Conservation (phyloP, 805 yeast species). For the Candida patagonica region DNA sequence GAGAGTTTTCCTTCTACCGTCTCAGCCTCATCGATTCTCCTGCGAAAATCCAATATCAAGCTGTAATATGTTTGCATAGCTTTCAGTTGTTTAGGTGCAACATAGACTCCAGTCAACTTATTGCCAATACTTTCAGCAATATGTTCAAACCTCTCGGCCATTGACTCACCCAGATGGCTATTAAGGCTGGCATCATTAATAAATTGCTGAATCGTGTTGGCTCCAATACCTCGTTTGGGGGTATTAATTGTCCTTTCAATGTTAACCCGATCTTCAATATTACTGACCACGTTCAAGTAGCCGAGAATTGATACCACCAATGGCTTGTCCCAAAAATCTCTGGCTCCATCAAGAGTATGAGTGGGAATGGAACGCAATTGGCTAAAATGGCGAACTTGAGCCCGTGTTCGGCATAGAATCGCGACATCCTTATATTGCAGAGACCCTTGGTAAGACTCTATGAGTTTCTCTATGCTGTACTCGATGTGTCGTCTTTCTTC, state of each 20-base stretch:
- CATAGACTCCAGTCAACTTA: slow-evolving; percentile 1
- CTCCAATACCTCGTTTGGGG: slow-evolving; percentile 66
- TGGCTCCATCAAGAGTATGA: slow-evolving; percentile 54
- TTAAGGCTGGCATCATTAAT: slow-evolving; percentile 2
- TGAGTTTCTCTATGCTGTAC: slow-evolving; percentile 34
- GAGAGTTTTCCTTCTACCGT: background rate
- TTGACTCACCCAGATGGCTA: background rate
- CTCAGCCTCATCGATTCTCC: background rate
- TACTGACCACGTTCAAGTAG: slow-evolving; percentile 52
- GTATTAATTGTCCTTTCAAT: slow-evolving; percentile 45
- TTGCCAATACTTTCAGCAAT: background rate
- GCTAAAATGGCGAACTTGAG: slow-evolving; percentile 37
- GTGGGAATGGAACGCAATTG: slow-evolving; percentile 56
- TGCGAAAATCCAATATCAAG: slow-evolving; percentile 2
- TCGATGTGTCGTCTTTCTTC: background rate
- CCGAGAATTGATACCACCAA: slow-evolving; percentile 59
- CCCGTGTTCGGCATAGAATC: slow-evolving; percentile 57
- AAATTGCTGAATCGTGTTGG: slow-evolving; percentile 35
- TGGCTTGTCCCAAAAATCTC: slow-evolving; percentile 68
- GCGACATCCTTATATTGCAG: slow-evolving; percentile 56
- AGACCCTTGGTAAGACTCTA: slow-evolving; percentile 35
- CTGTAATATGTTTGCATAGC: slow-evolving; percentile 1
- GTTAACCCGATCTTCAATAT: slow-evolving; percentile 53
- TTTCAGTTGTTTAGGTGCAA: slow-evolving; percentile 6
- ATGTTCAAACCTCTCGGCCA: background rate